Conservation (phyloP, 768 basidiomycete genomes). For the Russula compacta region DNA sequence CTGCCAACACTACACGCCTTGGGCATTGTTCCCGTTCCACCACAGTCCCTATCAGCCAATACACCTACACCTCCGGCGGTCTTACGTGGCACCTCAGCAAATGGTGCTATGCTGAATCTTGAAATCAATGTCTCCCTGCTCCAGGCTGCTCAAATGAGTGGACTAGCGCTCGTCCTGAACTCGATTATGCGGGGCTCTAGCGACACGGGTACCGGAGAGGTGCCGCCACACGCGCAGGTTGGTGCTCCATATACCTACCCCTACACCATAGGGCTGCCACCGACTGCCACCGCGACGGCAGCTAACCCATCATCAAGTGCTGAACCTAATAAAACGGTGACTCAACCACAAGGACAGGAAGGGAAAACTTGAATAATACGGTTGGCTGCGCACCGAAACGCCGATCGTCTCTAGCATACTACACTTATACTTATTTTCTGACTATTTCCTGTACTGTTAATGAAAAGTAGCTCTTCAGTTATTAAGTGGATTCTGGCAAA, state of each 20-base stretch:
- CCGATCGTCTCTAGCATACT: slow-evolving; percentile 1
- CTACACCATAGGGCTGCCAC: background rate
- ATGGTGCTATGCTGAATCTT: slow-evolving; percentile 62
- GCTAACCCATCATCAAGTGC: background rate
- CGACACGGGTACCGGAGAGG: slow-evolving; percentile 16
- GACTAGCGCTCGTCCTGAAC: slow-evolving; percentile 61
- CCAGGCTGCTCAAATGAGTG: slow-evolving; percentile 69
- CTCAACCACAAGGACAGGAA: slow-evolving; percentile 1
- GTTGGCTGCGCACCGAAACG: background rate
- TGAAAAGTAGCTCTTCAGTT: background rate
- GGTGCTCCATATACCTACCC: slow-evolving; percentile 20
- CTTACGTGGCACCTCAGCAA: slow-evolving; percentile 58
- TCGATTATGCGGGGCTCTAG: slow-evolving; percentile 45
- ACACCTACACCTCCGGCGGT: slow-evolving; percentile 65
- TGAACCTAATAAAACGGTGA: slow-evolving; percentile 1
- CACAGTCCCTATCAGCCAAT: slow-evolving; percentile 37
- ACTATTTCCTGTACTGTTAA: slow-evolving; percentile 14
- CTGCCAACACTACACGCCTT: slow-evolving; percentile 53
- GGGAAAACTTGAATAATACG: background rate
- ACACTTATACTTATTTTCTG: slow-evolving; percentile 10
- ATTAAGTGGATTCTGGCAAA: background rate
- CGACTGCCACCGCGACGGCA: background rate
- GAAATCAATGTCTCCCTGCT: slow-evolving; percentile 73
- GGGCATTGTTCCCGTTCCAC: slow-evolving; percentile 65
- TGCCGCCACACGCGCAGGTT: slow-evolving; percentile 14